Evolutionary conservation across 108 stramenopile species (phyloP).

Genomic region (Fragilaria crotonensis): DNA sequence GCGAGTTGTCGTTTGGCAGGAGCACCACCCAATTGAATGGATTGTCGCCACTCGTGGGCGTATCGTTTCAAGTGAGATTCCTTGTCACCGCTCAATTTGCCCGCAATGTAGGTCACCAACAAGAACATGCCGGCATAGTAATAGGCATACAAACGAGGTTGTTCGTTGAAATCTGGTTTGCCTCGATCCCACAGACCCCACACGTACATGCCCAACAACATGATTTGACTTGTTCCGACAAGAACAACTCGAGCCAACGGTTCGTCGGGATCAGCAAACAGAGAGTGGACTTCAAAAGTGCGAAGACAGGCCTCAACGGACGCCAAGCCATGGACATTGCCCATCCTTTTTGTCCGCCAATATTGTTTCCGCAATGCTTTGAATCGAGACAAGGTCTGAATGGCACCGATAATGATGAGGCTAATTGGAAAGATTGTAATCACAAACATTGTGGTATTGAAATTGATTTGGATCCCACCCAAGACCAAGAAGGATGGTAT

Average conservation of each 20-base stretch:
- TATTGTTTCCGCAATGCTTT: not conserved
- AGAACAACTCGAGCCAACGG: not conserved
- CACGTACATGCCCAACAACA: not conserved
- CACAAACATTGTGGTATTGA: not conserved
- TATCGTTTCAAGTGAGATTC: not conserved
- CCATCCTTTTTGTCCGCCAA: not conserved
- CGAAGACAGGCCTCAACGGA: not conserved
- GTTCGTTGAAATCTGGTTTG: not conserved
- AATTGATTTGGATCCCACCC: conserved; percentile 2
- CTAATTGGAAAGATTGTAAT: not conserved
- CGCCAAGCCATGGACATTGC: not conserved
- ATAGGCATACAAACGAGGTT: not conserved
- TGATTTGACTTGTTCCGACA: not conserved
- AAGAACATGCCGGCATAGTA: not conserved
- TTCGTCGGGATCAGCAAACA: not conserved
- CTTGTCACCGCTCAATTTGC: not conserved
- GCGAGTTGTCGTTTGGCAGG: not conserved
- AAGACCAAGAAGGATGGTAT: not conserved
- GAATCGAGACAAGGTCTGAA: not conserved
- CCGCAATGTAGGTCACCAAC: not conserved
- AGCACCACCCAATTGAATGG: not conserved
- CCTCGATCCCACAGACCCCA: conserved; percentile 7
- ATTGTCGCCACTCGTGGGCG: not conserved
- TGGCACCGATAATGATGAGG: not conserved
- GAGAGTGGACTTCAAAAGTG: not conserved